A percentile compares a stretch with the other conserved stretches of the same genome.
These are phyloP conservation scores for Leccinum rimulosum DNA, from an alignment of 768 basidiomycete genomes.

Conservation along the genomic window DNA sequence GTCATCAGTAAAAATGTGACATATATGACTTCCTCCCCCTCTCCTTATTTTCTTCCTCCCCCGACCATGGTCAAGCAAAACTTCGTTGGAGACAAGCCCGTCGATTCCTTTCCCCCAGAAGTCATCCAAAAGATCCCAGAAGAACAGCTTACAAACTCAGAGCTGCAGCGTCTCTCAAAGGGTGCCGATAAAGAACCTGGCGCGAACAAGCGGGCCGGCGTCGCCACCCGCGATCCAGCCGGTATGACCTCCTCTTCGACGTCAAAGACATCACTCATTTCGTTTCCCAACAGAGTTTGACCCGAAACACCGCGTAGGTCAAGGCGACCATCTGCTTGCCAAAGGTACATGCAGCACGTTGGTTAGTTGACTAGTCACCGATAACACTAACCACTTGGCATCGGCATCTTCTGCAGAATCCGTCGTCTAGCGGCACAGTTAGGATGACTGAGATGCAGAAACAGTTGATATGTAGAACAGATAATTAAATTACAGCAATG, in stretches of 20 bases:
- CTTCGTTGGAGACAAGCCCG: constrained; percentile 29
- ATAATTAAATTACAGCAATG: too few species aligned
- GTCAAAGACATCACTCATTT: background rate
- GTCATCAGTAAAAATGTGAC: constrained; percentile 1
- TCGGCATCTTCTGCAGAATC: too few species aligned
- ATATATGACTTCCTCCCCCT: too few species aligned
- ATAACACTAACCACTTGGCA: too few species aligned
- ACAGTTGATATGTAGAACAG: too few species aligned
- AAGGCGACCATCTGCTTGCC: too few species aligned
- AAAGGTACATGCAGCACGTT: too few species aligned
- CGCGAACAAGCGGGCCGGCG: constrained; percentile 27
- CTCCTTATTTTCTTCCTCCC: background rate
- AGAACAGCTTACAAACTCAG: background rate
- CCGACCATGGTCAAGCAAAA: constrained; percentile 18
- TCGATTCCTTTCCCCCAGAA: constrained; percentile 21
- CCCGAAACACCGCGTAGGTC: constrained; percentile 1
- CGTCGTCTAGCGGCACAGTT: too few species aligned
- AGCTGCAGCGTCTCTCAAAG: too few species aligned
- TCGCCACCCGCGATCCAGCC: constrained; percentile 24
- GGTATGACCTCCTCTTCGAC: background rate
- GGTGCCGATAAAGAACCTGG: too few species aligned
- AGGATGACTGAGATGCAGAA: too few species aligned
- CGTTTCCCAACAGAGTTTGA: constrained; percentile 12
- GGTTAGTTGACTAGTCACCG: too few species aligned
- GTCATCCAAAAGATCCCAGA: constrained; percentile 21